These are phyloP conservation scores for Neurospora terricola DNA, from an alignment of 495 filamentous ascomycete species.

Conservation along the genomic window DNA sequence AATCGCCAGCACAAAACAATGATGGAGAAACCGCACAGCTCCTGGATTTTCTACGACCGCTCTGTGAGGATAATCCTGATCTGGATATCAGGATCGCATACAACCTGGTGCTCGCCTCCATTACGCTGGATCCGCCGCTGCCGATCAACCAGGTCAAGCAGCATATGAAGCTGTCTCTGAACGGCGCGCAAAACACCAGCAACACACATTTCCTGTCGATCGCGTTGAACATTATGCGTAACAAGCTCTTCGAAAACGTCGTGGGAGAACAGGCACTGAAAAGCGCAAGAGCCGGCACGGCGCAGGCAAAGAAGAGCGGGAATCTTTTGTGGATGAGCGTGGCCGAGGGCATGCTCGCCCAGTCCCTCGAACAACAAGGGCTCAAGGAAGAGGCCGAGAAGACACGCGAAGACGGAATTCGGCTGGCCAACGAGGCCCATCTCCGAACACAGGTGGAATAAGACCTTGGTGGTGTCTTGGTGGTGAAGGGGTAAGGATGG, in stretches of 20 bases:
- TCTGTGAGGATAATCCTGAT: slow-evolving; percentile 59
- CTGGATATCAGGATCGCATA: slow-evolving; percentile 68
- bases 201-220: slow-evolving; percentile 72
- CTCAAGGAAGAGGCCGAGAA: slow-evolving; percentile 50
- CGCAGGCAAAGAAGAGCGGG: slow-evolving; percentile 63
- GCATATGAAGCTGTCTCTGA: slow-evolving; percentile 54
- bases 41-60: slow-evolving; percentile 53
- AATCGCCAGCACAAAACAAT: slow-evolving; percentile 45
- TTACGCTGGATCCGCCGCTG: slow-evolving; percentile 40
- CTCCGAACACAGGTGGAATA: slow-evolving; percentile 12
- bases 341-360: slow-evolving; percentile 67
- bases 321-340: slow-evolving; percentile 81
- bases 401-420: slow-evolving; percentile 15
- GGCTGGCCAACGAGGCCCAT: slow-evolving; percentile 22
- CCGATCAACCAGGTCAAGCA: slow-evolving; percentile 67
- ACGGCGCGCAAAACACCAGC: slow-evolving; percentile 43
- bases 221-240: slow-evolving; percentile 75
- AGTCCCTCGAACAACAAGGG: slow-evolving; percentile 64
- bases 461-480: neutral
- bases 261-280: slow-evolving; percentile 88
- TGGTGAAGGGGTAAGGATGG: neutral
- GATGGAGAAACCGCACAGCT: slow-evolving; percentile 41
- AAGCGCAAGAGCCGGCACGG: slow-evolving; percentile 62
- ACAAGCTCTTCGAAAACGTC: slow-evolving; percentile 73
- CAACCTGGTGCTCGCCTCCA: slow-evolving; percentile 63